Evolutionary conservation across 371 early-diverging fungal genomes (phyloP).

Genomic region (Rhizopus sp.): DNA sequence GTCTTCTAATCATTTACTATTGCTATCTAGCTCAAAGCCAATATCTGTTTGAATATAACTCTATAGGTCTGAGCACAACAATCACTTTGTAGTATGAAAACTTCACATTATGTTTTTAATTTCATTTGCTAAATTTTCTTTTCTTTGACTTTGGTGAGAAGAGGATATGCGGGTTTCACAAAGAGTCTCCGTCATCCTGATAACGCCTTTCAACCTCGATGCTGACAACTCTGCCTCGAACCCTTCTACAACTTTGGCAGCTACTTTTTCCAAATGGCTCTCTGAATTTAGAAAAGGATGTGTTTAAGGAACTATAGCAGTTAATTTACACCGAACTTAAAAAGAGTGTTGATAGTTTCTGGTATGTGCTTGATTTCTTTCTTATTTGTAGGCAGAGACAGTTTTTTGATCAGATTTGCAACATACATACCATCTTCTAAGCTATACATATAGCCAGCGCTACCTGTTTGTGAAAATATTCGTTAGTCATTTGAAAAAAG

Average conservation of each 20-base stretch:
- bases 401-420: conserved; percentile 13
- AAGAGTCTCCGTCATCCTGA: conserved; percentile 16
- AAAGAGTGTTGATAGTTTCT: conserved; percentile 21
- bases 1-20: too few species aligned
- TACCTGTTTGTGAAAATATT: conserved; percentile 21
- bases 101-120: neutral
- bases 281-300: conserved; percentile 20
- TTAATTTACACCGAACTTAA: conserved; percentile 20
- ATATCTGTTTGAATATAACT: too few species aligned
- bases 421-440: conserved; percentile 17
- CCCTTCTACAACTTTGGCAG: conserved; percentile 17
- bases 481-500: conserved; percentile 11
- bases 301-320: conserved; percentile 19
- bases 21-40: too few species aligned
- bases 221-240: conserved; percentile 11
- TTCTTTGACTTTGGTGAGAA: conserved; percentile 24
- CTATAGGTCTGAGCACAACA: too few species aligned
- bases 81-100: too few species aligned
- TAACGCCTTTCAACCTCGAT: conserved; percentile 20
- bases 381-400: conserved; percentile 13
- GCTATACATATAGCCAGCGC: conserved; percentile 17
- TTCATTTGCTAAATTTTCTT: too few species aligned
- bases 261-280: conserved; percentile 22
- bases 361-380: conserved; percentile 9
- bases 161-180: conserved; percentile 17